These are phyloP conservation scores for Pleurotus cornucopiae DNA, from an alignment of 768 basidiomycete species.

Conservation along the genomic window DNA sequence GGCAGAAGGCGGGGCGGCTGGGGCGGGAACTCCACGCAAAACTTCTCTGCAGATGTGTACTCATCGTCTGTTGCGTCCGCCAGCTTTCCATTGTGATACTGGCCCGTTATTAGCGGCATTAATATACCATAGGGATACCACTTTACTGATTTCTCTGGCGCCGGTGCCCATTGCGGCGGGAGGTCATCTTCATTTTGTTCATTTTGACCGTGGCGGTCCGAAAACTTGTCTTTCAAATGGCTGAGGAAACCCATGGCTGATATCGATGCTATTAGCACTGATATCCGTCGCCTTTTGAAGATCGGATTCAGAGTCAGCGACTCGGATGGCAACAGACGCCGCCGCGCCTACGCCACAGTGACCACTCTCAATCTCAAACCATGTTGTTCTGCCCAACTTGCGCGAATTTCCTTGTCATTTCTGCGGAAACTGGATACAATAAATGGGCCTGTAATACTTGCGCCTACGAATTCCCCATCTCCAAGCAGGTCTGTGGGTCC, in stretches of 20 bases:
- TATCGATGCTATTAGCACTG: not conserved
- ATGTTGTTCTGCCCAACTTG: conserved; percentile 98
- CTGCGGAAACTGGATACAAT: conserved; percentile 74
- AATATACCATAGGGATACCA: not conserved
- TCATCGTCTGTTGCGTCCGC: conserved; percentile 57
- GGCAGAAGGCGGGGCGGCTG: conserved; percentile 43
- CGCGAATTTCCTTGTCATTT: conserved; percentile 80
- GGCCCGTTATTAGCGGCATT: not conserved
- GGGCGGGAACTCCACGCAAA: conserved; percentile 39
- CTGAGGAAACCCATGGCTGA: conserved; percentile 3
- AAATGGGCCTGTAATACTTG: conserved; percentile 94
- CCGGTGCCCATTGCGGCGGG: conserved; percentile 52
- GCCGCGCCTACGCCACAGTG: not conserved
- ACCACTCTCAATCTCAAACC: not conserved
- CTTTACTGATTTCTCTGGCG: conserved; percentile 45
- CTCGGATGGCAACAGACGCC: no score
- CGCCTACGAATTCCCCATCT: conserved; percentile 92
- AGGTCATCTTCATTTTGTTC: not conserved
- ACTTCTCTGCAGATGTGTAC: conserved; percentile 45
- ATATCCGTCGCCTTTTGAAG: not conserved
- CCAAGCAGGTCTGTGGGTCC: conserved; percentile 57
- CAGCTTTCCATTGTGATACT: conserved; percentile 45
- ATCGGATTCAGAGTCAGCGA: no score
- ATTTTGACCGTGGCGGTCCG: not conserved
- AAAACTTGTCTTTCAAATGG: not conserved